Evolutionary conservation across 257 asterid species (phyloP), one percentile per base, ranked within the genome.

Genomic region (Parsonsia alboflavescens): DNA sequence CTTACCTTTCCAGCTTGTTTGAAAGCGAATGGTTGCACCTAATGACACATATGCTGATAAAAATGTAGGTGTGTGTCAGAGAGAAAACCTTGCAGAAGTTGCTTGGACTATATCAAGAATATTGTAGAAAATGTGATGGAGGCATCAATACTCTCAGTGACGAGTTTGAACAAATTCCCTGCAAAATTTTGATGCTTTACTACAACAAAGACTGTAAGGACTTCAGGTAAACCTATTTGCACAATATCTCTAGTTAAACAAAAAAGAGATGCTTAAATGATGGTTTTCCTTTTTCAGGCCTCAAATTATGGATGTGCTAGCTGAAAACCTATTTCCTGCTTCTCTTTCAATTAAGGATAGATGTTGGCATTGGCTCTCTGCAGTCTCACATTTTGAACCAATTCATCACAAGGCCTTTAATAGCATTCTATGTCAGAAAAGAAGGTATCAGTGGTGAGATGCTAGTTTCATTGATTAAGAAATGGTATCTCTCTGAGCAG

Each of bases 181-280:
- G 96, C 89, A 88, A 84, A 76, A 44, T 91, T 77, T 80, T 93
- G 88, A 82, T 93, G 97, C 96, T 91, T 82, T 91, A 91, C 81
- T 87, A 82, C 80, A 92, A 84, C 81, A 93, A 87, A 81, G 91
- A 87, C 78, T 89, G 97, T 79, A 89, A 70, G 83, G 98, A 93
- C 85, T 91, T 88, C 85, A 87, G 96, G 98, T 89, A 82, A 72
- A 74, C 53, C 44, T 75, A 77, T 75, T 46, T 63, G n/a, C 76
- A n/a, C n/a, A 48, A 22, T 49, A 56, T 50, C 16, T 44, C 71
- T 72, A 61, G 44, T 68, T 74, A 10, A 62, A 39, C 22, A 28
- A 30, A 71, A 33, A 26, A 61, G 15, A 19, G 73, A 62, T 65
- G 61, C n/a, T 17, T 64, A 28, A 56, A 64, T 10, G 28, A 44